Percentiles rank a stretch among this genome's conserved stretches.
Evolutionary conservation across 75 land plant genomes (phyloP).

Genomic region (Picea sitchensis): DNA sequence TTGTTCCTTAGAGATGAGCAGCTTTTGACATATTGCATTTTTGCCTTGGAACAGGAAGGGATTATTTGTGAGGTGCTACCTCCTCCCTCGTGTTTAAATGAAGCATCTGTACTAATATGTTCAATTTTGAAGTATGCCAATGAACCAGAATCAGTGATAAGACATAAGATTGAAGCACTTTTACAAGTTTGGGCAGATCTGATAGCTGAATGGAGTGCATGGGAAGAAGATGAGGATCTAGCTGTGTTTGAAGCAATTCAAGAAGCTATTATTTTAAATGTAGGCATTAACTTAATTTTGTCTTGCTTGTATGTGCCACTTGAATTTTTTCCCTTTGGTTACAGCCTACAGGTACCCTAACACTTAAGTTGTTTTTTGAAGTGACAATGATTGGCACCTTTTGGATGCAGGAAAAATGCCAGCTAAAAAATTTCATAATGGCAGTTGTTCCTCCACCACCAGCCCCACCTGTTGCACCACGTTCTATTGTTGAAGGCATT

Average conservation of each 20-base stretch:
- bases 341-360: neutral
- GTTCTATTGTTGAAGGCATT: constrained; percentile 72
- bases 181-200: constrained; percentile 63
- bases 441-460: constrained; percentile 35
- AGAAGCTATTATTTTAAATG: constrained; percentile 45
- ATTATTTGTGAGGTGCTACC: constrained; percentile 23
- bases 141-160: constrained; percentile 10
- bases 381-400: neutral
- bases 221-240: constrained; percentile 86
- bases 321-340: constrained; percentile 4
- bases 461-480: constrained; percentile 44
- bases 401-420: constrained; percentile 38
- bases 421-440: constrained; percentile 37
- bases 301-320: neutral
- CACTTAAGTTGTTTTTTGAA: neutral
- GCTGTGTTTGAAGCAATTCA: constrained; percentile 65
- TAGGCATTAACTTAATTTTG: neutral
- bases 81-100: constrained; percentile 68
- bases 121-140: constrained; percentile 35
- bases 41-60: constrained; percentile 30
- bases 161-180: constrained; percentile 48
- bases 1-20: neutral
- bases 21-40: neutral
- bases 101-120: constrained; percentile 63
- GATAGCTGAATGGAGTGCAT: constrained; percentile 75